Evolutionary conservation across 164 flowering plant genomes (phyloP).

Genomic region (Chimonanthus praecox): DNA sequence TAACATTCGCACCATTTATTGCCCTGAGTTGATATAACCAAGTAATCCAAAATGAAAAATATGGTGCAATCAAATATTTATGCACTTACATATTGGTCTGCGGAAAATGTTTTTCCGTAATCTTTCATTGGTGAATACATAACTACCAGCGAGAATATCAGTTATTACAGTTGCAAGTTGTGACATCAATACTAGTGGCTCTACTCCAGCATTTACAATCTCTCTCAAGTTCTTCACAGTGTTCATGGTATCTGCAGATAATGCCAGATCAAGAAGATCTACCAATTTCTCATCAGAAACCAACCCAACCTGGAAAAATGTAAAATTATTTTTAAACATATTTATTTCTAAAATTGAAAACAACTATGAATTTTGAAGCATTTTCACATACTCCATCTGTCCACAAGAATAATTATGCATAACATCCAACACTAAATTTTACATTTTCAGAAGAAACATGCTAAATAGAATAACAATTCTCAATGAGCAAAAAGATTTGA

Average conservation of each 20-base stretch:
- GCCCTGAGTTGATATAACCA: not conserved
- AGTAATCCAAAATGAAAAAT: not conserved
- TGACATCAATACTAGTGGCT: slow-evolving; percentile 94
- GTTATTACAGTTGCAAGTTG: slow-evolving; percentile 97
- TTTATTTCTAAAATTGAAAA: slow-evolving; percentile 4
- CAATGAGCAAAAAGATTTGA: not conserved
- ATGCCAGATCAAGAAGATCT: slow-evolving; percentile 92
- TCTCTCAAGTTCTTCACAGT: slow-evolving; percentile 88
- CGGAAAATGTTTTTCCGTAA: slow-evolving; percentile 75
- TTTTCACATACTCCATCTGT: not conserved
- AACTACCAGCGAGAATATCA: slow-evolving; percentile 92
- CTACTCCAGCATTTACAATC: slow-evolving; percentile 93
- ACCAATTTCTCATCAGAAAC: slow-evolving; percentile 94
- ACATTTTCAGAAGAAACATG: not conserved
- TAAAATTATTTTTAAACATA: slow-evolving; percentile 8
- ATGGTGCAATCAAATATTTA: slow-evolving; percentile 1
- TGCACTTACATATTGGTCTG: slow-evolving; percentile 64
- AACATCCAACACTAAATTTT: not conserved
- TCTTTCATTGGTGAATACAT: slow-evolving; percentile 64
- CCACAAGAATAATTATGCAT: not conserved
- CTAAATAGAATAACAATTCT: not conserved
- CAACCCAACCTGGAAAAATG: slow-evolving; percentile 72
- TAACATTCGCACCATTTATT: not conserved
- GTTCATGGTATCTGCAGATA: slow-evolving; percentile 97
- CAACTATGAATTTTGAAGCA: not conserved